Evolutionary conservation across 331 rosid species (phyloP), one percentile per base, ranked within the genome.

Genomic region (Quercus lobata): DNA sequence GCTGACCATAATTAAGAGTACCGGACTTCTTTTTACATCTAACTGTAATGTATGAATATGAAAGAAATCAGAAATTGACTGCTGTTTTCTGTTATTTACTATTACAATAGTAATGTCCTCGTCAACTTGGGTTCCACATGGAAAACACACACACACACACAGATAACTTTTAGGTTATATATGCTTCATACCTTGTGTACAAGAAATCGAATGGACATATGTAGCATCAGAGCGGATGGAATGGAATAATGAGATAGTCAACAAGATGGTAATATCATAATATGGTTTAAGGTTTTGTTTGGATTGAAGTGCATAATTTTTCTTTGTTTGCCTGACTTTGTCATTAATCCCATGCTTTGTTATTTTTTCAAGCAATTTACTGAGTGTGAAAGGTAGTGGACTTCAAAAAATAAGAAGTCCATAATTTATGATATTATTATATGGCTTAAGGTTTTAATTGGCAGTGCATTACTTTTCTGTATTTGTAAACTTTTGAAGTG

Each of bases 381-480:
- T 22, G 17, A 1, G 1, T 60, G 66, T 60, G 34, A 4, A 5
- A 63, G 15, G 5, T 12, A 25, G 5, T 49, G 54, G 54, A 49
- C 54, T 10, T 12, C 0, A 4, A 49, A 49, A 11, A 44, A 44
- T 44, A 44, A 11, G 30, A 52, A 61, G 19, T 77, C 61, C 27
- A 53, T 75, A 5, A 69, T 29, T 57, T 57, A 65, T 57, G 57
- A 16, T 9, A 24, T 68, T 69, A 44, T 75, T 19, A 10, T 65
- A 46, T 69, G 77, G 78, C 27, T 74, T 62, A 79, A 75, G 73
- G 29, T 62, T 77, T 54, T 58, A 24, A 34, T 52, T 37, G 11
- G 24, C 75, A 72, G 71, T 71, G 82, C 82, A 76, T 75, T 69
- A 12, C 76, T 72, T 34, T 60, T 66, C 35, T 34, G 18, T 53